phyloP scores from a whole-genome alignment of 202 grass and related monocot genomes.

The Cymbopogon flexuosus region DNA sequence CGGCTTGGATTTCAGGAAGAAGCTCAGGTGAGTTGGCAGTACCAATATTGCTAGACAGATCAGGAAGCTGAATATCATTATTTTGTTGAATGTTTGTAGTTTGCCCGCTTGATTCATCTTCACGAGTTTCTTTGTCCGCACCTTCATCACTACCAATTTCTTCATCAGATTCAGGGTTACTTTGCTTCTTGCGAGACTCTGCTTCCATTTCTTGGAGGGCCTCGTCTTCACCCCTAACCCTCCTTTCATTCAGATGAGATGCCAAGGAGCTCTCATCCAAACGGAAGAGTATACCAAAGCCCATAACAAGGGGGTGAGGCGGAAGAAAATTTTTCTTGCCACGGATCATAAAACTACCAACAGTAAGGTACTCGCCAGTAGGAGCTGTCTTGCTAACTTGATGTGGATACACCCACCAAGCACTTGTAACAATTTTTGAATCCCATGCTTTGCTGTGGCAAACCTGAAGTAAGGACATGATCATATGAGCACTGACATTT shows the following conservation, averaged over 20 bases:
- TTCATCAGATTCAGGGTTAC: conserved; percentile 46
- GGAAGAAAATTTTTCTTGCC: conserved; percentile 96
- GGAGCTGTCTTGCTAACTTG: conserved; percentile 99
- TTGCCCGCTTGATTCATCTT: conserved; percentile 31
- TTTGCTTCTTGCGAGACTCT: conserved; percentile 44
- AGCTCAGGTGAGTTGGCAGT: conserved; percentile 27
- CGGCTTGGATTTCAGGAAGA: conserved; percentile 10
- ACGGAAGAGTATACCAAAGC: conserved; percentile 90
- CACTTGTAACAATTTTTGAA: conserved; percentile 94
- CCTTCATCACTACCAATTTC: conserved; percentile 42
- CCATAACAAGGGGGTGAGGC: conserved; percentile 89
- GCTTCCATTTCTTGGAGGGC: conserved; percentile 52
- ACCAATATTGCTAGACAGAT: conserved; percentile 24
- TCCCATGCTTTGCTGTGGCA: conserved; percentile 98
- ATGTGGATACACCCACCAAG: conserved; percentile 98
- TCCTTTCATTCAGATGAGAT: conserved; percentile 88
- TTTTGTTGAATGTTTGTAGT: conserved; percentile 23
- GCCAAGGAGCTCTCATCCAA: conserved; percentile 91
- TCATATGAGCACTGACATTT: conserved; percentile 7
- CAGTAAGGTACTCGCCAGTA: conserved; percentile 91
- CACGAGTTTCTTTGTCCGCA: not conserved
- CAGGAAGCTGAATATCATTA: conserved; percentile 16
- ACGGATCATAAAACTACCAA: conserved; percentile 98
- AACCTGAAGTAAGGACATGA: conserved; percentile 55
- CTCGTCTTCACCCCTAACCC: conserved; percentile 80